Evolutionary conservation across 306 rosid species (phyloP), one percentile per base, ranked within the genome.

Genomic region (Prunus mume): DNA sequence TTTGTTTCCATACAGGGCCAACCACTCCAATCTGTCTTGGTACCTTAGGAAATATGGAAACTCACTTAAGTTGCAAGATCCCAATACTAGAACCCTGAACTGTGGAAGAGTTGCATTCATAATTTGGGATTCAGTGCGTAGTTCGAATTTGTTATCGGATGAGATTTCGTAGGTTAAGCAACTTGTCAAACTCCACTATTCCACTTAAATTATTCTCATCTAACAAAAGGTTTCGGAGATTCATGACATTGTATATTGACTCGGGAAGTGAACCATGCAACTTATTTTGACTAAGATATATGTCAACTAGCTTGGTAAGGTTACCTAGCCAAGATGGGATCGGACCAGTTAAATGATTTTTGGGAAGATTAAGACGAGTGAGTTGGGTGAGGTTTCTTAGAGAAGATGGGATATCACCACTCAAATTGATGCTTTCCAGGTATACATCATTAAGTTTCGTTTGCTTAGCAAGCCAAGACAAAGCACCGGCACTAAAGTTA

Each of bases 81-180:
- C 4, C 67, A 12, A 0, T 0, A 3, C 1, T 4, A 51, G 13
- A 0, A 32, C 0, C 2, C 0, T 0, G 20, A 65, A 51, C 27
- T 75, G 6, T 13, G 65, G 52, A 74, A 41, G 50, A 43, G 56
- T 22, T 20, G 28, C 18, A 28, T 52, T 76, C 5, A 38, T 12
- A 10, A 12, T 41, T 0, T 1, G 0, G 17, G 61, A n/a, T 0
- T 0, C 4, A 2, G 19, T 51, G 15, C 3, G 56, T 15, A 51
- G 4, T 51, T 51, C 19, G 6, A 51, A 51, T 5, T 15, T 14
- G 56, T 51, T 51, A 5, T 5, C 3, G 5, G 55, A 6, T 51
- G 56, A 51, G 56, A 5, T 17, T 51, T 2, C 17, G 4, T 15
- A 50, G 56, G 56, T 19, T 17, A 51, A 15, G 15, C 20, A 51